These are phyloP conservation scores for Candida anutae DNA, from an alignment of 1,139 yeast genomes.

Conservation along the genomic window DNA sequence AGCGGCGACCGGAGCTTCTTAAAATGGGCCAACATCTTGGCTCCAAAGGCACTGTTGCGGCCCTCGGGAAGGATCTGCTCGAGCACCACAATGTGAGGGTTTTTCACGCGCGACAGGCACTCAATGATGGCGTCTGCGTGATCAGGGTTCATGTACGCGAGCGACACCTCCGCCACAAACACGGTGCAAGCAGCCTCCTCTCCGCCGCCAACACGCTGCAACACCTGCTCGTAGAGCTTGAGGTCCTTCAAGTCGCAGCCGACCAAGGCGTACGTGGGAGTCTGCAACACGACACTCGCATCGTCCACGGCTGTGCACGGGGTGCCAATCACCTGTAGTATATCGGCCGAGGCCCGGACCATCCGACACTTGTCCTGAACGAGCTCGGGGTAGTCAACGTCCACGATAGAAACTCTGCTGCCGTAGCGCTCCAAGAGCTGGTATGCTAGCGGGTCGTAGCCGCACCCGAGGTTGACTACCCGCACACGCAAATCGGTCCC, in stretches of 20 bases:
- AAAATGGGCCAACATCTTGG: conserved; percentile 70
- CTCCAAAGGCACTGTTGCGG: conserved; percentile 56
- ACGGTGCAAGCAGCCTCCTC: conserved; percentile 27
- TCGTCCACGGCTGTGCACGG: conserved; percentile 3
- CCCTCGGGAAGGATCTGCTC: conserved; percentile 73
- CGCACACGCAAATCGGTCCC: conserved; percentile 18
- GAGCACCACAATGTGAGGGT: conserved; percentile 56
- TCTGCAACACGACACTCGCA: conserved; percentile 20
- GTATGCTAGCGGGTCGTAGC: conserved; percentile 73
- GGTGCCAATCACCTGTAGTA: conserved; percentile 39
- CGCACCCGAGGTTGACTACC: conserved; percentile 73
- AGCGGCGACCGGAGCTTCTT: conserved; percentile 60
- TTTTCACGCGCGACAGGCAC: conserved; percentile 33
- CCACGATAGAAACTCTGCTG: conserved; percentile 44
- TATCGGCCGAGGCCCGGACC: conserved; percentile 42
- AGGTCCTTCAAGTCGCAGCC: conserved; percentile 65
- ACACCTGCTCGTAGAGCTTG: conserved; percentile 28
- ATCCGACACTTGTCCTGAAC: conserved; percentile 45
- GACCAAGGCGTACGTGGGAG: conserved; percentile 48
- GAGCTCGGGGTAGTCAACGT: conserved; percentile 71
- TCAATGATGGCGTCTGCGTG: conserved; percentile 60
- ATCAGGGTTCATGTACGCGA: conserved; percentile 69
- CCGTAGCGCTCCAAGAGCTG: conserved; percentile 28
- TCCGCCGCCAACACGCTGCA: conserved; percentile 20
- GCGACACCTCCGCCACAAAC: conserved; percentile 75